These are phyloP conservation scores for Epichloe coenophiala DNA, from an alignment of 2,329 filamentous ascomycete genomes.

Conservation along the genomic window DNA sequence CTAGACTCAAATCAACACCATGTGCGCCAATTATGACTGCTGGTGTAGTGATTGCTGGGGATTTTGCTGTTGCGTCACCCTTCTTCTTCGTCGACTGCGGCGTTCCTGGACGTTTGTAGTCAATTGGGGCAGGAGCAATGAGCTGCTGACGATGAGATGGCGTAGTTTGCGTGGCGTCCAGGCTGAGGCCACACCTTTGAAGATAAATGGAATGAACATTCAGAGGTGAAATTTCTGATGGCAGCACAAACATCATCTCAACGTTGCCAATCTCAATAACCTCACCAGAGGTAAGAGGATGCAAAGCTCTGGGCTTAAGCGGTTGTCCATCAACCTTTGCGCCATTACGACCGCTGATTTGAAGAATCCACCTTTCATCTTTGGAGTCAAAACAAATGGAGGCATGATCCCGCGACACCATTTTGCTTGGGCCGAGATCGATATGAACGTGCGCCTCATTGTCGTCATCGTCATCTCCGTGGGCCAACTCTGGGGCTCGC, in stretches of 20 bases:
- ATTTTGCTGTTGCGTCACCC: constrained; percentile 13
- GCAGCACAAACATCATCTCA: constrained; percentile 98
- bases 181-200: constrained; percentile 47
- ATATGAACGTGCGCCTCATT: constrained; percentile 57
- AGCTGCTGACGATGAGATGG: constrained; percentile 27
- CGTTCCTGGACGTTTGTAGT: constrained; percentile 47
- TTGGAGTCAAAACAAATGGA: constrained; percentile 59
- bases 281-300: constrained; percentile 66
- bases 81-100: constrained; percentile 33
- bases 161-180: constrained; percentile 16
- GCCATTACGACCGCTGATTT: constrained; percentile 84
- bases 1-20: constrained; percentile 64
- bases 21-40: constrained; percentile 27
- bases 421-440: constrained; percentile 74
- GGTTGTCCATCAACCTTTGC: constrained; percentile 66
- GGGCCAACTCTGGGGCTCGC: constrained; percentile 43
- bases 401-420: constrained; percentile 65
- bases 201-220: constrained; percentile 57
- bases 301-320: constrained; percentile 52
- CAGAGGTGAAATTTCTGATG: constrained; percentile 53
- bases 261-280: constrained; percentile 85
- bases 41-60: constrained; percentile 22
- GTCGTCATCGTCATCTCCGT: constrained; percentile 25
- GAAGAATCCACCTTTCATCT: constrained; percentile 64
- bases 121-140: constrained; percentile 45